Evolutionary conservation across 805 yeast genomes (phyloP).

Genomic region (Alloascoidea hylecoeti): DNA sequence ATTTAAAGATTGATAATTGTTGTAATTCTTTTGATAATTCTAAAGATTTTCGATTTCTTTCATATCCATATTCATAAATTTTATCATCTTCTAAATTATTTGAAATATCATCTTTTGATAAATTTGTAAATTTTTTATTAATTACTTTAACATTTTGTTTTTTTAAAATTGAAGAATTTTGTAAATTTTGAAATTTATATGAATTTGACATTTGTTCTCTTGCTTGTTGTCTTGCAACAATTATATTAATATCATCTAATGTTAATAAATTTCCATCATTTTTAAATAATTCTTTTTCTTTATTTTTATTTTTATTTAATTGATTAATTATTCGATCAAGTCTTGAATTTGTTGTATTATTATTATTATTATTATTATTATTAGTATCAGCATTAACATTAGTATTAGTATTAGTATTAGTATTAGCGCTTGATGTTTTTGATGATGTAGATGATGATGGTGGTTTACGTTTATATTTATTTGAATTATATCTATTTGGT

Average conservation of each 20-base stretch:
- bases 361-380: slow-evolving; percentile 2
- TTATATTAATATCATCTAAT: slow-evolving; percentile 90
- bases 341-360: slow-evolving; percentile 13
- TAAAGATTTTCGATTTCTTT: slow-evolving; percentile 6
- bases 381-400: slow-evolving; percentile 4
- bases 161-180: slow-evolving; percentile 6
- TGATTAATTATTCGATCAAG: slow-evolving; percentile 56
- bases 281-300: too few relatives aligned
- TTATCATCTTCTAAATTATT: slow-evolving; percentile 4
- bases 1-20: too few relatives aligned
- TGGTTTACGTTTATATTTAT: too few relatives aligned
- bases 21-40: too few relatives aligned
- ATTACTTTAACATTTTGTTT: background rate
- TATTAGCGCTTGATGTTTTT: background rate
- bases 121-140: slow-evolving; percentile 1
- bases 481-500: too few relatives aligned
- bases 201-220: slow-evolving; percentile 89
- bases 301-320: too few relatives aligned
- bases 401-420: slow-evolving; percentile 2
- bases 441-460: too few relatives aligned
- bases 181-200: slow-evolving; percentile 56
- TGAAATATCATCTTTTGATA: slow-evolving; percentile 2
- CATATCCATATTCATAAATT: slow-evolving; percentile 4
- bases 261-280: slow-evolving; percentile 78
- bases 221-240: slow-evolving; percentile 95